Evolutionary conservation across 73 alveolate species (phyloP), one percentile per base, ranked within the genome.

Genomic region (Durusdinium trenchii): DNA sequence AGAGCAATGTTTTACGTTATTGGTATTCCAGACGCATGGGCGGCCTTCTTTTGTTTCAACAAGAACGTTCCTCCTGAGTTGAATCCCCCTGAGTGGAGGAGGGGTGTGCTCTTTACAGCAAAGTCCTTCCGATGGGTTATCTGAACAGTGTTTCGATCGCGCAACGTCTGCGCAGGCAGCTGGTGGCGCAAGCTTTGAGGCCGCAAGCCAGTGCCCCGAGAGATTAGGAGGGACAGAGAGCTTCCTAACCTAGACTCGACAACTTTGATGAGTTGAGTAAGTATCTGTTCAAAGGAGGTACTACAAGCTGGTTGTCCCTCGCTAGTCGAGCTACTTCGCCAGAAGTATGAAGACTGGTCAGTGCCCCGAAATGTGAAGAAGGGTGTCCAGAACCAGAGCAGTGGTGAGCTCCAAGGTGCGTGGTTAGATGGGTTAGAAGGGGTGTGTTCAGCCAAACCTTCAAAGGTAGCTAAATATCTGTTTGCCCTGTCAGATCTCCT

Each of bases 1-100:
- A 85, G 71, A 42, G 94, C 79, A 3, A 85, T 85, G 94, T 85
- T 85, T 36, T 85, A 85, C 23, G 54, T 85, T 42, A 45, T 85
- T 1, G 94, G 94, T 0, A 3, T 85, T 3, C 81, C 81, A 5
- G 43, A 35, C 1, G 51, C 42, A 4, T 85, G 94, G 94, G 0
- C 35, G 0, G 54, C 54, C 36, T 64, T 85, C 43, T 45, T 85
- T 0, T 40, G 79, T 20, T 85, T 85, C 48, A 62, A 62, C 43
- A 79, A n/a, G 43, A 62, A 45, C 10, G 90, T 79, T 43, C 57
- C 57, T 26, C 43, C 12, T 40, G 23, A 20, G 16, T n/a, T 45
- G 5, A n/a, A 1, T 62, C 67, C 32, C 43, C 64, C 0, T 20
- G 90, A 43, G 45, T 16, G 6, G 0, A 18, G 9, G 62, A 43